phyloP scores from a whole-genome alignment of 2,329 filamentous ascomycete species.

The Huntiella bhutanensis region DNA sequence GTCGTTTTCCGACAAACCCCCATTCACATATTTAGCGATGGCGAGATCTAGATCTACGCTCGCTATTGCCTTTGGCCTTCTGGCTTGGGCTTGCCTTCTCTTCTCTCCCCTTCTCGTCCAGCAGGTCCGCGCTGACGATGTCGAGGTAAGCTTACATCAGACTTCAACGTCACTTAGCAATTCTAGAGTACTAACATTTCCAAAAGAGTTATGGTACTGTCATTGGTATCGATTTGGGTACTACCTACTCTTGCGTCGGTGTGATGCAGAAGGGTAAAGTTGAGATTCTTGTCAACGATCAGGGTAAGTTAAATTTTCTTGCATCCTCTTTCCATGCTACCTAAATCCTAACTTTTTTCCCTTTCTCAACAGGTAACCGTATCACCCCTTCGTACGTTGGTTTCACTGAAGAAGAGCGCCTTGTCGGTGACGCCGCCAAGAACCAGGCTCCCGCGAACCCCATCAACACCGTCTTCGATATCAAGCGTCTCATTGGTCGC shows the following conservation, averaged over 20 bases:
- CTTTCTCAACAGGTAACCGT: constrained; percentile 46
- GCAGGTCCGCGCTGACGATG: constrained; percentile 53
- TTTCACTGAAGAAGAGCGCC: constrained; percentile 89
- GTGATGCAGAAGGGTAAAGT: constrained; percentile 93
- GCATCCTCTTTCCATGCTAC: background rate
- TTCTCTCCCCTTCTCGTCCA: constrained; percentile 75
- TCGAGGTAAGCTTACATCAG: constrained; percentile 24
- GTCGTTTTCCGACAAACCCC: constrained; percentile 3
- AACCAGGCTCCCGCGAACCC: constrained; percentile 80
- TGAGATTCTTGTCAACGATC: constrained; percentile 89
- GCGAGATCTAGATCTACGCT: constrained; percentile 45
- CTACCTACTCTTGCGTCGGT: constrained; percentile 77
- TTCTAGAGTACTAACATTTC: background rate
- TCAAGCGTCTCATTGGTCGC: constrained; percentile 74
- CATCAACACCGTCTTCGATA: constrained; percentile 55
- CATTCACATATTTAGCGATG: constrained; percentile 20
- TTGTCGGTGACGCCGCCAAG: constrained; percentile 95
- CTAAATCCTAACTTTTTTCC: constrained; percentile 6
- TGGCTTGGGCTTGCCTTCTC: constrained; percentile 81
- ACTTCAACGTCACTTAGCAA: background rate
- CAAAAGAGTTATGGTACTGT: constrained; percentile 58
- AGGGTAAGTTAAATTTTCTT: constrained; percentile 23
- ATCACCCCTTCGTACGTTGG: constrained; percentile 91
- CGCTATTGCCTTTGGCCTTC: constrained; percentile 66
- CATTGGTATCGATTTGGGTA: constrained; percentile 88